These are phyloP conservation scores for Candida broadrunensis DNA, from an alignment of 805 yeast genomes.

Conservation along the genomic window DNA sequence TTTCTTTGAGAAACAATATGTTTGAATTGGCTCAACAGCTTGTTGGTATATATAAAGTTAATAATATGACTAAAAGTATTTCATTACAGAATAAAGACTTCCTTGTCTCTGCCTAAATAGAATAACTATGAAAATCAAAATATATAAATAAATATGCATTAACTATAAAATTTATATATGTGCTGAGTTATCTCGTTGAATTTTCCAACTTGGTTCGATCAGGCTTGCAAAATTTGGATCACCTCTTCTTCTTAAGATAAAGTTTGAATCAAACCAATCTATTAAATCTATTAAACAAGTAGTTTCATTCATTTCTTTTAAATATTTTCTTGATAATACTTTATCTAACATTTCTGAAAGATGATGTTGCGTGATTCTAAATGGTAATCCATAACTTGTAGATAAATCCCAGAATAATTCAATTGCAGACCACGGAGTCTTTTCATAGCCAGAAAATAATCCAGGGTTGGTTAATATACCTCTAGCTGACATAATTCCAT, in stretches of 20 bases:
- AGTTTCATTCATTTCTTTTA: conserved; percentile 60
- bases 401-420: conserved; percentile 81
- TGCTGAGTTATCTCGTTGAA: conserved; percentile 5
- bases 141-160: background rate
- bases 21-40: conserved; percentile 92
- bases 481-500: conserved; percentile 95
- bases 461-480: conserved; percentile 88
- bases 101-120: conserved; percentile 10
- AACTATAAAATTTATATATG: conserved; percentile 8
- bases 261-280: conserved; percentile 78
- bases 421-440: conserved; percentile 88
- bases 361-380: conserved; percentile 82
- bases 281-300: conserved; percentile 59
- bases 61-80: conserved; percentile 85
- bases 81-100: conserved; percentile 67
- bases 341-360: conserved; percentile 80
- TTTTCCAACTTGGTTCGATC: conserved; percentile 22
- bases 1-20: conserved; percentile 95
- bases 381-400: conserved; percentile 80
- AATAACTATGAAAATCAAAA: background rate
- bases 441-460: conserved; percentile 67
- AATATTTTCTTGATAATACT: conserved; percentile 24
- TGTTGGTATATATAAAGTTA: conserved; percentile 92
- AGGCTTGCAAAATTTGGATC: conserved; percentile 68
- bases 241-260: conserved; percentile 61